Percentiles rank a stretch among this genome's conserved stretches.
Evolutionary conservation across 495 filamentous ascomycete species (phyloP).

Genomic region (Aspergillus avenaceus): DNA sequence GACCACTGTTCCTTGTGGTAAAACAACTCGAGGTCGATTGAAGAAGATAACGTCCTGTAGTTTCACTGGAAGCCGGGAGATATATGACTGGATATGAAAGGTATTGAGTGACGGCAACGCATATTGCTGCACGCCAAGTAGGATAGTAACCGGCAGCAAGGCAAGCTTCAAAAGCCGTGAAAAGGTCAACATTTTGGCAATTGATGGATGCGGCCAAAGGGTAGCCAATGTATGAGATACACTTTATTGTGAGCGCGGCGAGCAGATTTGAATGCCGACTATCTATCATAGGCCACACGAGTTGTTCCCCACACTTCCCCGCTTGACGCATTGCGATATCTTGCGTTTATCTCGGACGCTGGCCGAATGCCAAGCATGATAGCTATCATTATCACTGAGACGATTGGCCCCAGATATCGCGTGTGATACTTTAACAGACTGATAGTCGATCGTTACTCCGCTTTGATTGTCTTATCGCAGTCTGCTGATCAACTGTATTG

Average conservation of each 20-base stretch:
- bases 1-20: constrained; percentile 53
- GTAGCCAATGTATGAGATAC: neutral
- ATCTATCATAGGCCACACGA: neutral
- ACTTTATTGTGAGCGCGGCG: neutral
- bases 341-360: neutral
- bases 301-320: constrained; percentile 1
- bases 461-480: neutral
- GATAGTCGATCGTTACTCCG: constrained; percentile 2
- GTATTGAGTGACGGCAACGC: neutral
- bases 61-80: neutral
- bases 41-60: neutral
- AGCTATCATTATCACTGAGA: neutral
- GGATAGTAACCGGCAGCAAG: neutral
- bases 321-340: neutral
- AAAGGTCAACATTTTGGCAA: neutral
- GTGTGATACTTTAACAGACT: constrained; percentile 1
- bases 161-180: neutral
- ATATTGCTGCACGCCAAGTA: neutral
- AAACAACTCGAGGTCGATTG: constrained; percentile 28
- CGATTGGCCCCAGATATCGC: constrained; percentile 1
- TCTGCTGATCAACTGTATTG: neutral
- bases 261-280: neutral
- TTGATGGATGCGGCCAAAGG: neutral
- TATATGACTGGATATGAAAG: neutral
- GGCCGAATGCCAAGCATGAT: constrained; percentile 1